phyloP scores from a whole-genome alignment of 164 flowering plant genomes.

The Dillenia suffruticosa region DNA sequence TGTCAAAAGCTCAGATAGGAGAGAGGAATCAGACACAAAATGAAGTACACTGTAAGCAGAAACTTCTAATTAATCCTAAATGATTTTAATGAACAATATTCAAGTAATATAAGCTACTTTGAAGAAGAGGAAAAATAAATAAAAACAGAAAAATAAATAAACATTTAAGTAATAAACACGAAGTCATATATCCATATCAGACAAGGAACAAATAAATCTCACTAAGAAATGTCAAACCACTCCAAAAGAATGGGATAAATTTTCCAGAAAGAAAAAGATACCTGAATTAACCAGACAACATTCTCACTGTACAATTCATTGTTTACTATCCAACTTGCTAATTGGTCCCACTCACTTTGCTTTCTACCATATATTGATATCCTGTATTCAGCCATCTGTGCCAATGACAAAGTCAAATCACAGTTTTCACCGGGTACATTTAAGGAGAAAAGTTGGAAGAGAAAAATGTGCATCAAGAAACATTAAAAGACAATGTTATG shows the following conservation, averaged over 20 bases:
- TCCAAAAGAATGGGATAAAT: no score
- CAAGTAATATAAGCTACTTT: neutral
- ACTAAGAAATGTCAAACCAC: neutral
- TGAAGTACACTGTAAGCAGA: no score
- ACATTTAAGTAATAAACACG: neutral
- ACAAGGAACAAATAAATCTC: neutral
- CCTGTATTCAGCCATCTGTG: constrained; percentile 98
- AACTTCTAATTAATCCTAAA: no score
- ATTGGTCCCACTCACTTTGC: constrained; percentile 96
- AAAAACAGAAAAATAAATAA: neutral
- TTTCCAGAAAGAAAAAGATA: constrained; percentile 9
- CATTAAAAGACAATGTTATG: no score
- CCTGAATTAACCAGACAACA: constrained; percentile 97
- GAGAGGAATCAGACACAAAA: no score
- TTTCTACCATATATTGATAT: constrained; percentile 97
- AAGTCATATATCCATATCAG: neutral
- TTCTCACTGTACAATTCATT: constrained; percentile 88
- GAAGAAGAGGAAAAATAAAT: neutral
- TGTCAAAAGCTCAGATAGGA: no score
- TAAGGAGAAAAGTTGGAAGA: neutral
- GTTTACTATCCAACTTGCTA: constrained; percentile 97
- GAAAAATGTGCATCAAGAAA: no score
- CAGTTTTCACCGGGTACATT: neutral
- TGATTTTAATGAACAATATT: no score
- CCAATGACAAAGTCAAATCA: constrained; percentile 1